These are phyloP conservation scores for Starmerella bacillaris DNA, from an alignment of 805 yeast species.

Conservation along the genomic window DNA sequence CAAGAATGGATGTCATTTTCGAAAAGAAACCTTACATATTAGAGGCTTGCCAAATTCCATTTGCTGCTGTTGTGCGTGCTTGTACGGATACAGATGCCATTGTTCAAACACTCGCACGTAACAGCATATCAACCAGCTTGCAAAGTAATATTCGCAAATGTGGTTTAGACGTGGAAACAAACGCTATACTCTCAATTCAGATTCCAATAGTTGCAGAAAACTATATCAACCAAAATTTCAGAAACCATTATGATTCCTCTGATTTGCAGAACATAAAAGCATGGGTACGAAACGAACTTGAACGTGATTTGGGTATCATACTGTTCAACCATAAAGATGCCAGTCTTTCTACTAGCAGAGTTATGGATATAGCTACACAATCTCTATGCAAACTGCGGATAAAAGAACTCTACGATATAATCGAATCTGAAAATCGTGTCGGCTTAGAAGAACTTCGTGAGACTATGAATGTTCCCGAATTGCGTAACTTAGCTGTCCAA, in stretches of 20 bases:
- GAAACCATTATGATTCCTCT: constrained; percentile 7
- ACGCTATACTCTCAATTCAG: constrained; percentile 11
- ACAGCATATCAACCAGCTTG: background rate
- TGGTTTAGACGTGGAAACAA: constrained; percentile 17
- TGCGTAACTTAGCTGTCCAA: constrained; percentile 35
- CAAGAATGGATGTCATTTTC: background rate
- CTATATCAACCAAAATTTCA: constrained; percentile 7
- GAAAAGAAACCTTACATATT: background rate
- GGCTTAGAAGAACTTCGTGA: constrained; percentile 42
- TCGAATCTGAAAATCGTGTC: constrained; percentile 33
- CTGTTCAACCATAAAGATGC: constrained; percentile 3
- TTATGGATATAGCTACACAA: constrained; percentile 4
- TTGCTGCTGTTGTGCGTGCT: constrained; percentile 16
- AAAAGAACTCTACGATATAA: constrained; percentile 41
- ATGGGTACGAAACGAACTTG: constrained; percentile 5
- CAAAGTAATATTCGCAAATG: constrained; percentile 5
- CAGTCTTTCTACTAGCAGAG: background rate
- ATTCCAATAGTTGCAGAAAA: constrained; percentile 11
- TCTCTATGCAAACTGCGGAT: constrained; percentile 29
- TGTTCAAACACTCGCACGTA: constrained; percentile 2
- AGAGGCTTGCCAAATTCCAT: constrained; percentile 2
- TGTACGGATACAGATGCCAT: constrained; percentile 7
- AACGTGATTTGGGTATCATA: constrained; percentile 1
- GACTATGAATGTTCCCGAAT: constrained; percentile 32
- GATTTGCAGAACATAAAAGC: background rate